These are phyloP conservation scores for Euclidium syriacum DNA, from an alignment of 345 rosid genomes.

Conservation along the genomic window DNA sequence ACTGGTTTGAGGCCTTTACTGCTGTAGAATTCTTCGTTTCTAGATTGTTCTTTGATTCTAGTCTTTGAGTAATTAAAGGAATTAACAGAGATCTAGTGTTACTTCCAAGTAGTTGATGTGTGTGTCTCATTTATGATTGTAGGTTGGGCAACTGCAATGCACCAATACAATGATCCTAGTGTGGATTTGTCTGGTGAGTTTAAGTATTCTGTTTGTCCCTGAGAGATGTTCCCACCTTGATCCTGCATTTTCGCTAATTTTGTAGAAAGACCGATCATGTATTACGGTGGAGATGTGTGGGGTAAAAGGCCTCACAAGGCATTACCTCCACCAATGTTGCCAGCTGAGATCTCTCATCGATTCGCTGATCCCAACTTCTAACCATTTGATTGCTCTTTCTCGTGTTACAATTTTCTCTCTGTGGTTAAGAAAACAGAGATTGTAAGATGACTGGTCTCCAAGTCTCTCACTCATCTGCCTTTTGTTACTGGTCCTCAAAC, in stretches of 20 bases:
- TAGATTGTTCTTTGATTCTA: not conserved
- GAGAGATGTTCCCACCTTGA: not conserved
- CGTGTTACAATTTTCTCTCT: not conserved
- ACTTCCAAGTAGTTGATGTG: not conserved
- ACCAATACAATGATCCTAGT: constrained; percentile 41
- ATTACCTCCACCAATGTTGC: not conserved
- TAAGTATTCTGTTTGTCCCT: not conserved
- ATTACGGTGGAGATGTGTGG: constrained; percentile 17
- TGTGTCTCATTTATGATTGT: constrained; percentile 16
- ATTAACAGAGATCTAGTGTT: not conserved
- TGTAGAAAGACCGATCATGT: constrained; percentile 19
- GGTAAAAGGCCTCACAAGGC: constrained; percentile 13
- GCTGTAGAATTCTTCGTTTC: not conserved
- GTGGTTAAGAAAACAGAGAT: not conserved
- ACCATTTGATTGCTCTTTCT: not conserved
- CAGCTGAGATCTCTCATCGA: not conserved
- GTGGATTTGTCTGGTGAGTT: constrained; percentile 68
- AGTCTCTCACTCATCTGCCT: not conserved
- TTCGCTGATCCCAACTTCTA: not conserved
- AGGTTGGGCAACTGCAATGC: constrained; percentile 67
- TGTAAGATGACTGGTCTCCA: not conserved
- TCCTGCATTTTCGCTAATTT: not conserved
- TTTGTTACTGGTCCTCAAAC: not conserved
- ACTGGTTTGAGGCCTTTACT: not conserved
- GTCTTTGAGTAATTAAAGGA: not conserved